Percentiles rank a stretch among this genome's conserved stretches.
Conservation (phyloP, 768 basidiomycete species). For the Amanita rubescens region DNA sequence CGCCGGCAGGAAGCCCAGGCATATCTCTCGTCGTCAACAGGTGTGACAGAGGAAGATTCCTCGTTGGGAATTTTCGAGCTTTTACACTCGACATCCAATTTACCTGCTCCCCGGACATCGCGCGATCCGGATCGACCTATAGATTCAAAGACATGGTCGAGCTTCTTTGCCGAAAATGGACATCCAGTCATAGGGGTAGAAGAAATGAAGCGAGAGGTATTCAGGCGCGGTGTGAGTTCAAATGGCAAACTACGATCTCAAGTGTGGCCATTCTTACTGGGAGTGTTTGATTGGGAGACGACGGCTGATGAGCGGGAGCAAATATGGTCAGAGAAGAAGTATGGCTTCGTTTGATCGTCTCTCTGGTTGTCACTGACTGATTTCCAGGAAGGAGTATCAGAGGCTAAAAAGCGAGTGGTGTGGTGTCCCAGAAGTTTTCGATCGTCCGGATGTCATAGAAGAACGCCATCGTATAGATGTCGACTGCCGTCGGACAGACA, state of each 20-base stretch:
- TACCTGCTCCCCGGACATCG: conserved; percentile 78
- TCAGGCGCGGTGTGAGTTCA: conserved; percentile 61
- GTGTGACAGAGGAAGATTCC: conserved; percentile 52
- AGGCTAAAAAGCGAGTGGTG: conserved; percentile 76
- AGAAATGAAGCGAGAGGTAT: conserved; percentile 72
- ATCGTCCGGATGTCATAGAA: conserved; percentile 74
- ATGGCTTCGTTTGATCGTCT: conserved; percentile 3
- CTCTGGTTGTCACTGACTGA: neutral
- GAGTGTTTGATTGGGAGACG: conserved; percentile 75
- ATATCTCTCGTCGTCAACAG: conserved; percentile 43
- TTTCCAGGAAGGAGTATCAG: conserved; percentile 58
- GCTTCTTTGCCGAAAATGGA: conserved; percentile 75
- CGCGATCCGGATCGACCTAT: conserved; percentile 76
- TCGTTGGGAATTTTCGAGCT: conserved; percentile 86
- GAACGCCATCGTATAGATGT: conserved; percentile 95
- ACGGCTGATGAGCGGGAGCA: conserved; percentile 52
- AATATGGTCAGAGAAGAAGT: conserved; percentile 63
- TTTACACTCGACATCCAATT: conserved; percentile 66
- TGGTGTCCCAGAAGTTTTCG: conserved; percentile 74
- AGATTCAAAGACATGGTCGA: conserved; percentile 61
- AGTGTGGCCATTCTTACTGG: conserved; percentile 88
- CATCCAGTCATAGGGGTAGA: conserved; percentile 55
- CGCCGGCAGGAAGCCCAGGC: conserved; percentile 73
- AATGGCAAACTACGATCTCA: conserved; percentile 53
- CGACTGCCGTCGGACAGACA: conserved; percentile 93